Evolutionary conservation across 2,329 filamentous ascomycete genomes (phyloP).

Genomic region (Escovopsis weberi): DNA sequence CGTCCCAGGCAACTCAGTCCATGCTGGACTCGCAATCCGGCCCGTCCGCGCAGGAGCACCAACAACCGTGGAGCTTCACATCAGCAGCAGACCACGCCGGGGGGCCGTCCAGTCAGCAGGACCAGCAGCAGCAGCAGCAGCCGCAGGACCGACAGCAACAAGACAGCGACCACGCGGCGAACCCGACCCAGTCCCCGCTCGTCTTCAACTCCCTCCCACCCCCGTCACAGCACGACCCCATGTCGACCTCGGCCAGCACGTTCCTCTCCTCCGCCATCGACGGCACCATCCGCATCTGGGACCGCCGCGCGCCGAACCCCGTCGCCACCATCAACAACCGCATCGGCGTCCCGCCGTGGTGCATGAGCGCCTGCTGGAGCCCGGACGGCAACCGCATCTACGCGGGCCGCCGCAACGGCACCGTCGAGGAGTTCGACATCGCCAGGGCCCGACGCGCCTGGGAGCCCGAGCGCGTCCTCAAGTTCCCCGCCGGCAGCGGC

Average conservation of each 20-base stretch:
- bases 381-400: constrained; percentile 93
- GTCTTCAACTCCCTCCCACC: constrained; percentile 22
- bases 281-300: constrained; percentile 86
- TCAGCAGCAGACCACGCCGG: too few relatives aligned
- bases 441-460: constrained; percentile 57
- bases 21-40: constrained; percentile 1
- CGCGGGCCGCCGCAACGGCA: constrained; percentile 76
- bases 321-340: constrained; percentile 65
- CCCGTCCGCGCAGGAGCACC: not conserved
- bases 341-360: constrained; percentile 79
- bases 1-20: not conserved
- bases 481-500: constrained; percentile 78
- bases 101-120: too few relatives aligned
- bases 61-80: not conserved
- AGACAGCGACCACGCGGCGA: too few relatives aligned
- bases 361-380: constrained; percentile 93
- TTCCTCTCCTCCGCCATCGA: constrained; percentile 85
- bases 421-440: constrained; percentile 86
- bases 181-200: constrained; percentile 7
- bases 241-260: constrained; percentile 55
- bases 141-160: constrained; percentile 1
- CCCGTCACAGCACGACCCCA: constrained; percentile 32
- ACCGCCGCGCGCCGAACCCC: constrained; percentile 60
- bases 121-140: not conserved
- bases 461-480: constrained; percentile 63